Base-by-base conservation (phyloP, 768 basidiomycete species). In the Suillus subaureus region DNA sequence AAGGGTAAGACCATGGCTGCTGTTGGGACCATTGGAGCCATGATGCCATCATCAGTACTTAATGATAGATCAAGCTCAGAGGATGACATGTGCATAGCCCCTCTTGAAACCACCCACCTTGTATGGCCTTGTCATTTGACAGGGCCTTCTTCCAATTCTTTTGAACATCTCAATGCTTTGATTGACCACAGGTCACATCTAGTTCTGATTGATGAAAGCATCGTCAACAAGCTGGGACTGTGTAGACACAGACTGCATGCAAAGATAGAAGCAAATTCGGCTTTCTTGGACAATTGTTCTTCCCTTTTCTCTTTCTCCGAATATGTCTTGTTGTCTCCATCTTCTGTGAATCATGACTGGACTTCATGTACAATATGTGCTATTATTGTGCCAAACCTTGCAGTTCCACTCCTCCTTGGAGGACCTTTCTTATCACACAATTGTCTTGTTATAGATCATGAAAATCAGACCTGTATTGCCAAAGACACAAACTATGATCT, bases 401-500 rank as follows among this genome's bases (percentile, higher is more conserved):
- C 11, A 0, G 45, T 47, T 11, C n/a, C 45, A 0, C 45, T 47
- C n/a, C 45, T 47, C n/a, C 45, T 47, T 2, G 45, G 45, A 11
- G 45, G 45, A 1, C 45, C 45, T 0, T 47, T 47, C 45, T 42
- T 65, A 33, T 51, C 21, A 3, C 49, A 54, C 21, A 65, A 65
- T 42, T 23, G 28, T 1, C 26, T 47, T 23, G 39, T 61, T 21
- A 65, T 65, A n/a, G 64, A 65, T 52, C 64, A 65, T 21, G 45
- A 49, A 1, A 2, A 1, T 1, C 47, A 51, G 1, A 65, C 60
- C 1, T 65, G 64, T 65, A 61, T 61, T 13, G 21, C 5, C 35
- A 65, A 65, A 26, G 18, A 64, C 4, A 13, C 18, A 0, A 37
- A 57, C 21, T 72, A 55, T 9, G 63, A 74, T 16, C 57, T 73